Evolutionary conservation across 139 green algal species (phyloP), one percentile per base, ranked within the genome.

Genomic region (Ettlia oleoabundans): DNA sequence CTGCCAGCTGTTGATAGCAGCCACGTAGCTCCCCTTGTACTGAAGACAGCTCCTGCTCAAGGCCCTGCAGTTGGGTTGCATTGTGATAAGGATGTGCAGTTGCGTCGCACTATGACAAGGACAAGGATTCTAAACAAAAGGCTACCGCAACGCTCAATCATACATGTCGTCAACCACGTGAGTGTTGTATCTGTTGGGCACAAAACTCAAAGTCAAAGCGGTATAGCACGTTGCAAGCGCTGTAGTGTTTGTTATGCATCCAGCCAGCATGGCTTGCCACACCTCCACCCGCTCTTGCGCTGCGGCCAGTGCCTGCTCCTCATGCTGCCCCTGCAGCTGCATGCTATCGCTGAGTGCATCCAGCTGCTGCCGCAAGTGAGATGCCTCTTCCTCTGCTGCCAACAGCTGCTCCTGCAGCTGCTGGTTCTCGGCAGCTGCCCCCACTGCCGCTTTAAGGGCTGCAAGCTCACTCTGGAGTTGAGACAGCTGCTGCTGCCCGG

Each of bases 1-100:
- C 53, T 28, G 73, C 53, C 52, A 80, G 58, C 35, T 80, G 51
- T 9, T 61, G 42, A 52, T 40, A 80, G 73, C 73, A 80, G 53
- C 38, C 38, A 3, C 35, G 51, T 53, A 80, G 35, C 53, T 69
- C 53, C 26, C 24, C 38, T 35, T 51, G 28, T 35, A 69, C 4
- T 10, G 52, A 38, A 0, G 53, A 33, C 53, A 68, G 52, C 24
- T 55, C 33, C 3, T 68, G 35, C 26, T 80, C 52, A 33, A 80
- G 35, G 35, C 24, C 73, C 52, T 68, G 73, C 35, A 52, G 2
- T 5, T 26, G 37, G 0, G 21, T 41, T 28, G 30, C 33, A 70
- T 70, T 5, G 10, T 21, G n/a, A n/a, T n/a, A n/a, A n/a, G n/a
- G n/a, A n/a, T n/a, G n/a, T n/a, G n/a, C n/a, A n/a, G n/a, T n/a